Base-by-base conservation (phyloP, 2,329 filamentous ascomycete species). In the Proliferodiscus dingleyae region DNA sequence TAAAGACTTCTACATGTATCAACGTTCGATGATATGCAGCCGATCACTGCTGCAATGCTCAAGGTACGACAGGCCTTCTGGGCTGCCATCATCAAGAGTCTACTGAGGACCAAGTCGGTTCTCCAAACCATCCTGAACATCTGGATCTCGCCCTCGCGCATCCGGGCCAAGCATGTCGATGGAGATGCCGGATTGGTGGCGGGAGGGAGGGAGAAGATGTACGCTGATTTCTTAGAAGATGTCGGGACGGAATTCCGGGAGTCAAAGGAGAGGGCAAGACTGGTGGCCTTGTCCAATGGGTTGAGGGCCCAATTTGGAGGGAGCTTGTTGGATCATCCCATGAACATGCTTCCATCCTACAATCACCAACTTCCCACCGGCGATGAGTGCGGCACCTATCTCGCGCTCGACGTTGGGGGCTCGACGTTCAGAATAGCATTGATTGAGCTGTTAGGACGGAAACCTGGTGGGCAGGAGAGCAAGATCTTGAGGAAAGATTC, bases 381-480 rank as follows among this genome's bases (percentile, higher is more conserved):
- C 41, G 61, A 68, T 37, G 81, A 85, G 58, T 62, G 59, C 34
- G 81, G 81, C 21, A 73, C 72, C 42, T 84, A 74, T 60, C 67
- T 85, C 43, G 78, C 80, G 18, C 68, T 84, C 29, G 82, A 86
- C 61, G 78, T 86, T n/a, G 82, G 82, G 29, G 82, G 82, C 2
- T 85, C 82, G 29, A 86, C 80, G 9, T 66, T 85, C 49, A 71
- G 81, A 42, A 78, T 86, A 23, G 81, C 79, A 5, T 59, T 85
- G 54, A 78, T 85, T 37, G 73, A 81, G 52, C 68, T 85, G 45
- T 66, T 67, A 41, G 77, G 78, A 9, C 67, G 68, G 23, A 66
- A 64, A 18, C 59, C 60, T 18, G 61, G 59, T 6, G 68, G 64
- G 16, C 62, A 65, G 39, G 70, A 71, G 57, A 74, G 68, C 53